Percentiles rank a stretch among this genome's conserved stretches.
Conservation (phyloP, 2,329 filamentous ascomycete genomes). For the Rugonectria rugulosa region DNA sequence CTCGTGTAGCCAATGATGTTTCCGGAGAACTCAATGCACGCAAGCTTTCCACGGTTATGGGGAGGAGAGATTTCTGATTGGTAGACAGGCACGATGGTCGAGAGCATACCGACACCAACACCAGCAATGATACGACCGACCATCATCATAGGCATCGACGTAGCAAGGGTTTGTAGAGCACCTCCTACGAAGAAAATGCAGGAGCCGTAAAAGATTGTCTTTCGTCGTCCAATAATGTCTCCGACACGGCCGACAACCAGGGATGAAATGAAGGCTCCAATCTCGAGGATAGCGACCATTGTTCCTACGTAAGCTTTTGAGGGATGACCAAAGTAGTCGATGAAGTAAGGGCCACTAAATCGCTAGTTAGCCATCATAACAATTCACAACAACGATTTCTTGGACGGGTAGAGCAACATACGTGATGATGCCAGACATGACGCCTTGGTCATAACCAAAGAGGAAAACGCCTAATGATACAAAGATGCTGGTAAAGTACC, state of each 20-base stretch:
- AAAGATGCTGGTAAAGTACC: conserved; percentile 94
- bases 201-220: conserved; percentile 92
- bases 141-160: conserved; percentile 89
- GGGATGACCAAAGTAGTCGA: conserved; percentile 90
- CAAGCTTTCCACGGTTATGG: conserved; percentile 93
- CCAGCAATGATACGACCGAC: conserved; percentile 83
- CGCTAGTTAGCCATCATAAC: conserved; percentile 30
- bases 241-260: conserved; percentile 86
- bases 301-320: conserved; percentile 88
- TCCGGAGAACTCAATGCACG: conserved; percentile 97
- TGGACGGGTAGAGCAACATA: conserved; percentile 48
- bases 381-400: background rate
- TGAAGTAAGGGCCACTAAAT: conserved; percentile 82
- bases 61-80: conserved; percentile 96
- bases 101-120: conserved; percentile 85
- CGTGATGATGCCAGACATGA: conserved; percentile 80
- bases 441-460: conserved; percentile 89
- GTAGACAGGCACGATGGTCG: conserved; percentile 92
- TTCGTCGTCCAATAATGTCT: conserved; percentile 87
- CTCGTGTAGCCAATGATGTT: conserved; percentile 96
- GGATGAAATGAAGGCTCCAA: conserved; percentile 92
- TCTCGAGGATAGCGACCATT: conserved; percentile 96
- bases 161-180: conserved; percentile 82
- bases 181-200: conserved; percentile 87
- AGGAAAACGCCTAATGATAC: conserved; percentile 87